phyloP scores from a whole-genome alignment of 768 basidiomycete genomes.

The Suillus variegatus region DNA sequence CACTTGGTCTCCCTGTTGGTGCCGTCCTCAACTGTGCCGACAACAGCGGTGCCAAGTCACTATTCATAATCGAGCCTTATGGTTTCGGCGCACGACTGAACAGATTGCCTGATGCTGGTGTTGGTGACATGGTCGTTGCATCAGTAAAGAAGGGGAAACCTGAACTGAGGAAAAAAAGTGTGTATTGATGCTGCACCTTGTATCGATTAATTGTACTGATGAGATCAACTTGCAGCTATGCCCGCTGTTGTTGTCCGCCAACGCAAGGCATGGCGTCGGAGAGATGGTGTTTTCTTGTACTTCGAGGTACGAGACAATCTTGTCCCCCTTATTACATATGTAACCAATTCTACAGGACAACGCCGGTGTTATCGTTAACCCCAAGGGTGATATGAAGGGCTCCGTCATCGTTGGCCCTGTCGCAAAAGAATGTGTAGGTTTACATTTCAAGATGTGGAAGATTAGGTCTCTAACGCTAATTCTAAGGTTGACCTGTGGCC shows the following conservation, averaged over 20 bases:
- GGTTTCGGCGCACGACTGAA: conserved; percentile 96
- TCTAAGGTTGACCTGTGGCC: conserved; percentile 94
- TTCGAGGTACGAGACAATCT: conserved; percentile 65
- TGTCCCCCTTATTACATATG: not conserved
- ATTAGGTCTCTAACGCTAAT: not conserved
- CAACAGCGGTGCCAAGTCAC: conserved; percentile 98
- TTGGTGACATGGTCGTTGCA: conserved; percentile 94
- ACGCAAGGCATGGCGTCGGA: conserved; percentile 97
- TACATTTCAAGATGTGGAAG: not conserved
- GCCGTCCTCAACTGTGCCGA: conserved; percentile 98
- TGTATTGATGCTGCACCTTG: conserved; percentile 33
- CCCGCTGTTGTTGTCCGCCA: conserved; percentile 96
- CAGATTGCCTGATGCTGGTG: conserved; percentile 94
- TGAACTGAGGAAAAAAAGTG: conserved; percentile 99
- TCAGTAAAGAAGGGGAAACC: conserved; percentile 99
- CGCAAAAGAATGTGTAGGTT: conserved; percentile 97
- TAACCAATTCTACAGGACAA: conserved; percentile 60
- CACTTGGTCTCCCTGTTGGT: conserved; percentile 90
- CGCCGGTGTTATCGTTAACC: conserved; percentile 96
- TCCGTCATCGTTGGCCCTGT: conserved; percentile 96
- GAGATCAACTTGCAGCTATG: conserved; percentile 65
- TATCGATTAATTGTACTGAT: conserved; percentile 9
- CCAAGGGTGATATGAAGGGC: conserved; percentile 99
- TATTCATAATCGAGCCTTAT: conserved; percentile 93
- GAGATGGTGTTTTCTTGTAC: conserved; percentile 99